phyloP scores from a whole-genome alignment of 306 rosid genomes.

The Quercus variabilis region DNA sequence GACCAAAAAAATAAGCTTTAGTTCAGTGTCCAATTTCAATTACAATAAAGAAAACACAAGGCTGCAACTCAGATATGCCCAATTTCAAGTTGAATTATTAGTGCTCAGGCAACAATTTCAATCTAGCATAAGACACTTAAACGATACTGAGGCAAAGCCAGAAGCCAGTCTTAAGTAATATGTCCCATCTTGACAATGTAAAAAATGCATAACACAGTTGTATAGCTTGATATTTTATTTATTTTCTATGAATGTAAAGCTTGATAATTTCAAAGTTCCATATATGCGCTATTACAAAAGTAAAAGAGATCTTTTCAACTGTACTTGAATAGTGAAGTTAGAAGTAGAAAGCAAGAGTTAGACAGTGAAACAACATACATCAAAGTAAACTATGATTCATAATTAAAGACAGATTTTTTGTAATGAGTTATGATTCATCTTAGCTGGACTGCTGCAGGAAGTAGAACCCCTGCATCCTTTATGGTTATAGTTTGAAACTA shows the following conservation, averaged over 20 bases:
- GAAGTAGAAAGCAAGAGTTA: not conserved
- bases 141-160: not conserved
- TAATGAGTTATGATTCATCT: conserved; percentile 65
- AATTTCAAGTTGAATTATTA: not conserved
- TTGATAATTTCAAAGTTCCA: no score
- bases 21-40: not conserved
- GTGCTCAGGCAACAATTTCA: not conserved
- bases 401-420: conserved; percentile 65
- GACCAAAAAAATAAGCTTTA: no score
- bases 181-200: not conserved
- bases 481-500: conserved; percentile 24
- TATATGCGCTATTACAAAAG: no score
- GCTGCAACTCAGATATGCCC: not conserved
- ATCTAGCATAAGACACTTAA: not conserved
- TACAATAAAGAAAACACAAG: not conserved
- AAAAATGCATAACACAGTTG: no score
- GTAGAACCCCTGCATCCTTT: conserved; percentile 25
- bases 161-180: not conserved
- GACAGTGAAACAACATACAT: conserved; percentile 46
- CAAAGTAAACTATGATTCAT: conserved; percentile 53
- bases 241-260: no score
- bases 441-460: conserved; percentile 42
- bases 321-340: not conserved
- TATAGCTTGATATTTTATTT: no score
- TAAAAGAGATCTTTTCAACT: not conserved